Evolutionary conservation across 495 filamentous ascomycete species (phyloP), one percentile per base, ranked within the genome.

Genomic region (Chlorociboria aeruginascens): DNA sequence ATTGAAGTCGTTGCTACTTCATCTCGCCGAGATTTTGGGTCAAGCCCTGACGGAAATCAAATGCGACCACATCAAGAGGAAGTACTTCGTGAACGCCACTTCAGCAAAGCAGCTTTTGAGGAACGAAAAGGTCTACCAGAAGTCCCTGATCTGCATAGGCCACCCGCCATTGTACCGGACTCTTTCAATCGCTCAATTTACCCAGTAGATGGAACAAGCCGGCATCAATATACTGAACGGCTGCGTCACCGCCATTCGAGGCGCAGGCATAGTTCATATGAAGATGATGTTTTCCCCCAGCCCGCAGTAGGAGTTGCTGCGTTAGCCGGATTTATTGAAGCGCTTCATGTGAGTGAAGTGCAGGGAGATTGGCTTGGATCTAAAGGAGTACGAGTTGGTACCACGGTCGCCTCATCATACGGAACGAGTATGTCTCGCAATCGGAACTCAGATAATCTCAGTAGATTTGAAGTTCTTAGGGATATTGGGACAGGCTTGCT

Each of bases 401-500:
- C 42, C n/a, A 45, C 42, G 8, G 14, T 31, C 8, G 42, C 42
- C 20, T 28, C 42, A n/a, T 13, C 20, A n/a, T 28, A 28, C 14
- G 42, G 29, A 6, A 9, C 42, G 1, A 45, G 42, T 45, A 9
- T 10, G 10, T 28, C 42, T 30, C 32, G 42, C 9, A 17, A 34
- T 33, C 6, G 42, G 16, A 16, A 45, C 33, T 30, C 42, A n/a
- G 42, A 45, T 31, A 14, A 28, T 12, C n/a, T 34, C 8, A 32
- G 42, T 12, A 32, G 29, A 33, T 30, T n/a, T 11, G 42, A 45
- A 13, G 42, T 45, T n/a, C 20, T 45, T 45, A 9, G 1, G 20
- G 42, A 45, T 45, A 31, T 45, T 32, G 42, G 42, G 12, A 45
- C 42, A 6, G 42, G 42, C 12, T 31, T 45, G 11, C 31, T 45